phyloP scores from a whole-genome alignment of 129 eudicot species.

The Solidago caesia region DNA sequence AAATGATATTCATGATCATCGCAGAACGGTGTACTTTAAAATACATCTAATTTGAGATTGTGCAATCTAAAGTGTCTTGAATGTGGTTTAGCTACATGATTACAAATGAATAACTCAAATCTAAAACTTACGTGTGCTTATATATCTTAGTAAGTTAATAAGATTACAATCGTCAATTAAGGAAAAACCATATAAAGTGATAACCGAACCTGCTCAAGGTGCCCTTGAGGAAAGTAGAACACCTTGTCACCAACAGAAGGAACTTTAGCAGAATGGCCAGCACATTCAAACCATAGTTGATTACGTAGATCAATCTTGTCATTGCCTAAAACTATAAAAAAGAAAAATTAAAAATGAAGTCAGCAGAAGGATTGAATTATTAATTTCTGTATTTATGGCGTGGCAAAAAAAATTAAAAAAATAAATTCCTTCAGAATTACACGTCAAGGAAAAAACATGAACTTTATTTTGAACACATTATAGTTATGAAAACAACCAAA shows the following conservation, averaged over 20 bases:
- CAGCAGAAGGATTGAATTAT: background rate
- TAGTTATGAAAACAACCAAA: too few relatives aligned
- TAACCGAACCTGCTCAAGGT: conserved; percentile 37
- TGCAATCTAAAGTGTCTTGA: background rate
- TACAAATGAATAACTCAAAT: background rate
- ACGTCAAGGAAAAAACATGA: conserved; percentile 1
- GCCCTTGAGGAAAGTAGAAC: conserved; percentile 46
- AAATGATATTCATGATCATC: too few relatives aligned
- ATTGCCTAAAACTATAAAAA: conserved; percentile 13
- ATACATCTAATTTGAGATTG: background rate
- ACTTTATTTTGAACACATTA: background rate
- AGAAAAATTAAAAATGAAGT: background rate
- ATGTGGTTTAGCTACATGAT: background rate
- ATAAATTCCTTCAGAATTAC: background rate
- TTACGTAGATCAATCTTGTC: conserved; percentile 22
- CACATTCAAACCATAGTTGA: conserved; percentile 40
- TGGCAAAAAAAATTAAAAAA: too few relatives aligned
- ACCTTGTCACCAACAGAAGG: conserved; percentile 35
- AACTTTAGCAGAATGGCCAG: conserved; percentile 26
- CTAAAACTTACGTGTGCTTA: background rate
- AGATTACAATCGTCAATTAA: background rate
- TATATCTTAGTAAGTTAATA: too few relatives aligned
- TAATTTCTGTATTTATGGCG: too few relatives aligned
- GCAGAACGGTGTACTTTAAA: too few relatives aligned
- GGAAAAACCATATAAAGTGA: background rate